Base-by-base conservation (phyloP, 2,329 filamentous ascomycete species). In the Trichoderma guizhouense region DNA sequence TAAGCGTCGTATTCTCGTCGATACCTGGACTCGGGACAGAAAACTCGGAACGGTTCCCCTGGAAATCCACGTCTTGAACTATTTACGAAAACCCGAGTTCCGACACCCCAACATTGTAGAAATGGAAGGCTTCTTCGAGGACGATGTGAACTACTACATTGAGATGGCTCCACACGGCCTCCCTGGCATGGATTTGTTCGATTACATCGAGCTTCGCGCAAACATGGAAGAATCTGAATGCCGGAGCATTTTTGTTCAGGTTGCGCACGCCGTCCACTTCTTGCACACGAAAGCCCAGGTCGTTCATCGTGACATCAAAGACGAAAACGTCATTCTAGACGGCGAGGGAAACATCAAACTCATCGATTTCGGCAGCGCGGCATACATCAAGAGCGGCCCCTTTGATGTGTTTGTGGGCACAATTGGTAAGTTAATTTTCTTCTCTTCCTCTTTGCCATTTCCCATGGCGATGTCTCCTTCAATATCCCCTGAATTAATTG, bases 321-420 rank as follows among this genome's bases (percentile, higher is more conserved):
- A 99, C 78, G 96, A 99, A 83, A 99, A 99, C 77, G 93, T 99
- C 34, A 93, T 99, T 70, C 86, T 99, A 18, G 96, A 99, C 78
- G 95, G 96, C 43, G 95, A 98, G 79, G 95, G 95, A 30, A 91
- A 92, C 76, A 97, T 99, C 82, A 98, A 98, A 83, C 86, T 99
- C 78, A 98, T 98, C 76, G 96, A 99, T 82, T 99, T 99, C 83
- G 96, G 96, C 73, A 98, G 95, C 79, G 96, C 96, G 72, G 95
- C 96, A 74, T 99, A 99, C 81, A 97, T 98, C 85, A 98, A 97
- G 84, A 98, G 92, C 81, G 96, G 96, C 15, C 96, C 96, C 60
- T 99, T 99, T 86, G 95, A 98, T 81, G 96, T 99, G 15, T 99
- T 99, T 83, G 96, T 99, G 66, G 96, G 96, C 72, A 99, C 96